Conservation (phyloP, 306 rosid genomes). For the Quercus agrifolia region DNA sequence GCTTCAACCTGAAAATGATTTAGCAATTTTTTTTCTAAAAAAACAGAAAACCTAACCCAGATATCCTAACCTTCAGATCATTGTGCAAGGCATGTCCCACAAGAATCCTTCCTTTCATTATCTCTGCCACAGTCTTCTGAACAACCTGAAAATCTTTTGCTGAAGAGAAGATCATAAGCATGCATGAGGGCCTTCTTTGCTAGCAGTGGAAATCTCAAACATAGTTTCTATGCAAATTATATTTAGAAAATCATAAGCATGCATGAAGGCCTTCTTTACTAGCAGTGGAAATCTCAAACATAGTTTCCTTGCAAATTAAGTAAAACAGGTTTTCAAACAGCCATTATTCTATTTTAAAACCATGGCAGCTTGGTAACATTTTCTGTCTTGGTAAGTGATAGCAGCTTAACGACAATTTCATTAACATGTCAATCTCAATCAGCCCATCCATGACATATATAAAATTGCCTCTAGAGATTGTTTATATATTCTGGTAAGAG, state of each 20-base stretch:
- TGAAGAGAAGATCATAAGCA: slow-evolving; percentile 30
- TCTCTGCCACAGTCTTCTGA: slow-evolving; percentile 84
- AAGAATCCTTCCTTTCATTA: slow-evolving; percentile 74
- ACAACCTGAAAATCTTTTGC: slow-evolving; percentile 69
- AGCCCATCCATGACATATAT: neutral
- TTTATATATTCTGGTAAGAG: neutral
- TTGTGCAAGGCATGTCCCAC: slow-evolving; percentile 94
- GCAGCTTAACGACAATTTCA: neutral
- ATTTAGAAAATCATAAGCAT: slow-evolving; percentile 9
- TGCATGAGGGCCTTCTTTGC: slow-evolving; percentile 10
- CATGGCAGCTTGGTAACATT: neutral
- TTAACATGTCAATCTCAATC: neutral
- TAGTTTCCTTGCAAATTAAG: neutral
- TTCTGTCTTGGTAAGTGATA: too few species aligned
- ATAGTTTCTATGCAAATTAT: neutral
- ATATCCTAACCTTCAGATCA: slow-evolving; percentile 75
- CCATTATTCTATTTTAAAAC: neutral
- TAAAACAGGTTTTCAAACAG: neutral
- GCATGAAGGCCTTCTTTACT: slow-evolving; percentile 12
- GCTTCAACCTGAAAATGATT: slow-evolving; percentile 7
- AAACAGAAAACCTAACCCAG: neutral
- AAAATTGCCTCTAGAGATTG: neutral
- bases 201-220: slow-evolving; percentile 13
- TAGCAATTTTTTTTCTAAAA: neutral
- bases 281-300: slow-evolving; percentile 10